A percentile compares a stretch with the other conserved stretches of the same genome.
Conservation (phyloP, 129 eudicot genomes). For the Mikania micrantha region DNA sequence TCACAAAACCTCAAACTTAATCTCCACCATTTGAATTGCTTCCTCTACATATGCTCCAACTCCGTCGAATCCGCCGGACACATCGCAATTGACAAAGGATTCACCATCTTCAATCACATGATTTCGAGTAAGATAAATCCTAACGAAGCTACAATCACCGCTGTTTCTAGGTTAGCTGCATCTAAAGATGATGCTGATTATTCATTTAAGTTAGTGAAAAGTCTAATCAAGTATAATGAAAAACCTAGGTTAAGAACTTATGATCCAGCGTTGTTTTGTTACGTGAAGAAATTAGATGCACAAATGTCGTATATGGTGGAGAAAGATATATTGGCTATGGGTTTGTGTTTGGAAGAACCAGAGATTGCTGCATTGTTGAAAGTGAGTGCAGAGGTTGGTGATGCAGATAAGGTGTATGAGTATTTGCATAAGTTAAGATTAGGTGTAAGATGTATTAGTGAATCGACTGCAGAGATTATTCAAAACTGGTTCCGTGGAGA, state of each 20-base stretch:
- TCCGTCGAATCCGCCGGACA: slow-evolving; percentile 23
- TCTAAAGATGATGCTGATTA: slow-evolving; percentile 50
- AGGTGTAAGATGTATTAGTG: slow-evolving; percentile 43
- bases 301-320: slow-evolving; percentile 76
- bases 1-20: slow-evolving; percentile 43
- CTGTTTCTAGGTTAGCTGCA: slow-evolving; percentile 54
- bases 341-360: slow-evolving; percentile 54
- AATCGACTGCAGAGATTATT: slow-evolving; percentile 37
- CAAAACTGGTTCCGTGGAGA: slow-evolving; percentile 63
- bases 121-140: slow-evolving; percentile 38
- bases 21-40: slow-evolving; percentile 50
- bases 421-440: slow-evolving; percentile 81
- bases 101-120: slow-evolving; percentile 42
- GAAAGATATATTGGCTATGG: slow-evolving; percentile 37
- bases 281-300: slow-evolving; percentile 38
- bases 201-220: slow-evolving; percentile 51
- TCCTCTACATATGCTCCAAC: slow-evolving; percentile 68
- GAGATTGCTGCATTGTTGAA: slow-evolving; percentile 61
- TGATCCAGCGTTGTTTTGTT: slow-evolving; percentile 58
- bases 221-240: slow-evolving; percentile 24
- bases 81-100: slow-evolving; percentile 50
- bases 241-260: slow-evolving; percentile 56
- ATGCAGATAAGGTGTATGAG: slow-evolving; percentile 63
- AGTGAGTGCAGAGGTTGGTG: slow-evolving; percentile 59
- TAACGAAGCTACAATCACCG: slow-evolving; percentile 62